Base-by-base conservation (phyloP, 208 protist species). In the Leishmania mexicana region DNA sequence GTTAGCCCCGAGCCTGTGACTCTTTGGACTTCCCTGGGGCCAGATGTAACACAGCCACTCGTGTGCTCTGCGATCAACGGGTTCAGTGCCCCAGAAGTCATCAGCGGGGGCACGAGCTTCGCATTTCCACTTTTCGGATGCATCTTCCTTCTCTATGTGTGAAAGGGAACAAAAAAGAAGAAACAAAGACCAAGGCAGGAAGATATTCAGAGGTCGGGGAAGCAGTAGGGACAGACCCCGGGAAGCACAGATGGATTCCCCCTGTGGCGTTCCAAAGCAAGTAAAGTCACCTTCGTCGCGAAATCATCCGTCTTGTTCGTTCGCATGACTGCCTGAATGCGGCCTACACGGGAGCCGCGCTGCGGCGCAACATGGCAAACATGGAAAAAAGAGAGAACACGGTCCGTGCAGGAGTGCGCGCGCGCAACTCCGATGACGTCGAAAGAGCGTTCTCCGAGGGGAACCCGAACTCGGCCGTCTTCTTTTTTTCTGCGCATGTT, bases 51-150 rank as follows among this genome's bases (percentile, higher is more conserved):
- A 76, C 31, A 40, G 19, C 31, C 60, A 5, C 75, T 57, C 10
- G n/a, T 54, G 40, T 40, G 24, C 70, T 24, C 10, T 28, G 2
- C 45, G 38, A 35, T 28, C 13, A 79, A 40, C 11, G 79, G 76
- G 47, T 65, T 80, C 53, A 38, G 62, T 3, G 79, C 62, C 42
- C 83, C 83, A 68, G 83, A 87, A 35, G 83, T 87, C 84, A 93
- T 86, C 62, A 86, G 57, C 19, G 85, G 83, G 17, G 87, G 87
- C 60, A 93, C 83, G 57, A 67, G 75, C 35, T 57, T 49, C 38
- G 58, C 79, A 64, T 62, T 54, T 54, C 47, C 51, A 45, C 31
- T 42, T n/a, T 53, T 21, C 38, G 64, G 19, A 35, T 64, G 54
- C 77, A 54, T 40, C 58, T 35, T 68, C 28, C 8, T 6, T 53